Conservation (phyloP, 257 asterid genomes). For the Solanum piurae region DNA sequence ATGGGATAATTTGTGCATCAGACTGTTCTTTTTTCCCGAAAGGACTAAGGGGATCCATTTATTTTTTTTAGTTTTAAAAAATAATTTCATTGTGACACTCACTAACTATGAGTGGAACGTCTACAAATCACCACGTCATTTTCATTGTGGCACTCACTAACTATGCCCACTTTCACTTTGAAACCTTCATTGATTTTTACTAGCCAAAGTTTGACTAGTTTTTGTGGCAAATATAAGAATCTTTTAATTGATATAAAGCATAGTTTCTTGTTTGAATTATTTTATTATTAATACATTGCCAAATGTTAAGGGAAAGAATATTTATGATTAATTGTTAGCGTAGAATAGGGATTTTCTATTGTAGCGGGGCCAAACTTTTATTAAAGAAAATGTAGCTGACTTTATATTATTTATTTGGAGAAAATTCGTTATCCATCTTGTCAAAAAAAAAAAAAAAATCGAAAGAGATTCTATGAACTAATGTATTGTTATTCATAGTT, state of each 20-base stretch:
- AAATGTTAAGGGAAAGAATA: not conserved
- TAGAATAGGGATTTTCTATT: not conserved
- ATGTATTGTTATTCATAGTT: not conserved
- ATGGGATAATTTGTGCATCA: fast-evolving
- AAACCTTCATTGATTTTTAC: not conserved
- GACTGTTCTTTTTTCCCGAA: not conserved
- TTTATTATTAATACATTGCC: not conserved
- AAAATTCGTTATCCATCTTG: not conserved
- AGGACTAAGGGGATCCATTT: not conserved
- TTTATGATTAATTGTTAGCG: not conserved
- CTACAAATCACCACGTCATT: not conserved
- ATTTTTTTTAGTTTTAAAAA: not conserved
- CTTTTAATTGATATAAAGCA: not conserved
- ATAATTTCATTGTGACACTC: not conserved
- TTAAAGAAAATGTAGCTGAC: not conserved
- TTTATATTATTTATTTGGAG: not conserved
- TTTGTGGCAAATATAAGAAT: not conserved
- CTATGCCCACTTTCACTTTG: not conserved
- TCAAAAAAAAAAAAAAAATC: not conserved
- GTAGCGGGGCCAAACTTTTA: not conserved
- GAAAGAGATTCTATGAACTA: not conserved
- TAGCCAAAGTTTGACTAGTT: not conserved
- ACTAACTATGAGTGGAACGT: not conserved
- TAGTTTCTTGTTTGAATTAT: not conserved
- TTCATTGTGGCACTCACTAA: not conserved